Base-by-base conservation (phyloP, 768 basidiomycete genomes). In the Russula emetica region DNA sequence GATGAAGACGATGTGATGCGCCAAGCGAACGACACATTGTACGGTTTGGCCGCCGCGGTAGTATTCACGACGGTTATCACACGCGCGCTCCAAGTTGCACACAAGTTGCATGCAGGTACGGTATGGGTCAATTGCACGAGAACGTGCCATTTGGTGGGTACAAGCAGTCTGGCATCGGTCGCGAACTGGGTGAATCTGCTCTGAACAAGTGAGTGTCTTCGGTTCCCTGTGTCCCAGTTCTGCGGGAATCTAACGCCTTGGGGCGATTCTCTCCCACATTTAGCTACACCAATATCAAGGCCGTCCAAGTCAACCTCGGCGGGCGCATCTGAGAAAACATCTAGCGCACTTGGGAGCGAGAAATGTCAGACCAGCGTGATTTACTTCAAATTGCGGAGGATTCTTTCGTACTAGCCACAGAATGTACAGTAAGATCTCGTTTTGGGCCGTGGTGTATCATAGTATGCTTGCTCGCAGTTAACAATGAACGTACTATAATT, bases 1-100 rank as follows among this genome's bases (percentile, higher is more conserved):
- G 70, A 75, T 56, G 84, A 40, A 1, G 38, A 16, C 14, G 84
- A 90, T 62, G 85, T 85, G 44, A 75, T 91, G 68, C 74, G 73
- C 53, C 80, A 83, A 71, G 96, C 93, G 30, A 99, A 99, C 75
- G 87, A 96, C 72, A 88, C 90, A 0, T 70, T 78, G 55, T 96
- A 94, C 74, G 95, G 95, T 62, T 83, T 97, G 51, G 93, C 92
- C 16, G 86, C 90, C 2, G 88, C 89, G 9, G 85, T 98, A 58
- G 85, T 98, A 58, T 97, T 94, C 80, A 86, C 89, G 40, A 79
- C 84, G 70, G 81, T 95, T 74, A 75, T 96, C 77, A 84, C 82
- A 67, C 81, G 87, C 30, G 92, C 90, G 0, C 75, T 95, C 59
- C 76, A 78, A 63, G 84, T 85, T 2, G 89, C 91, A 9, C 85